Evolutionary conservation across 805 yeast genomes (phyloP).

Genomic region (Monosporozyma yasuniensis): DNA sequence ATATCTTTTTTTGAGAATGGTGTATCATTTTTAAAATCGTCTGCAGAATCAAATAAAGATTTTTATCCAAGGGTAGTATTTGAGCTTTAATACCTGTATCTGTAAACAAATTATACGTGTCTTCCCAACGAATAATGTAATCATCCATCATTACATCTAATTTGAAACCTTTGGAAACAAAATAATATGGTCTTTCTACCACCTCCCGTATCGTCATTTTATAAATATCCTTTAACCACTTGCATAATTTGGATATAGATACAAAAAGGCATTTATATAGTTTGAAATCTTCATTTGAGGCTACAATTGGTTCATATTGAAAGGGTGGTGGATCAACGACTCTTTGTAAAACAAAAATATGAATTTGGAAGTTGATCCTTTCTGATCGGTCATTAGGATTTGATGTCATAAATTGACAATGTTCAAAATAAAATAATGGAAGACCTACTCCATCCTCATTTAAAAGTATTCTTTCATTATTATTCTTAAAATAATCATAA

Average conservation of each 20-base stretch:
- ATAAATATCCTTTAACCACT: not conserved
- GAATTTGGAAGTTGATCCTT: conserved; percentile 3
- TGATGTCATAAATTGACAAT: not conserved
- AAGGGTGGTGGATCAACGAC: conserved; percentile 11
- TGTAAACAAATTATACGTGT: not conserved
- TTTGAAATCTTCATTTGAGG: conserved; percentile 2
- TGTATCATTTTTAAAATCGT: not conserved
- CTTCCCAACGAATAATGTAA: not conserved
- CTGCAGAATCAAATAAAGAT: not conserved
- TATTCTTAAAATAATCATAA: conserved; percentile 10
- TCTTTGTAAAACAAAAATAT: conserved; percentile 6
- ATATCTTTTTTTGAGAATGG: not conserved
- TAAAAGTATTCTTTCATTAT: not conserved
- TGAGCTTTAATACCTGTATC: not conserved
- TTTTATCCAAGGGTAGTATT: not conserved
- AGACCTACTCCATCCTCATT: conserved; percentile 14
- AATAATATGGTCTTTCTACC: not conserved
- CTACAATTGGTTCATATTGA: conserved; percentile 5
- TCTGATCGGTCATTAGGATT: not conserved
- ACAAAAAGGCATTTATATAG: conserved; percentile 8
- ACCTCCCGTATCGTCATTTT: not conserved
- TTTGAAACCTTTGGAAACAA: not conserved
- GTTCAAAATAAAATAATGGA: conserved; percentile 10
- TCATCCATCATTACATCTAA: not conserved
- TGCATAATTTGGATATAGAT: not conserved